A percentile compares a stretch with the other conserved stretches of the same genome.
These are phyloP conservation scores for Nicotiana obtusifolia DNA, from an alignment of 257 asterid species.

Conservation along the genomic window DNA sequence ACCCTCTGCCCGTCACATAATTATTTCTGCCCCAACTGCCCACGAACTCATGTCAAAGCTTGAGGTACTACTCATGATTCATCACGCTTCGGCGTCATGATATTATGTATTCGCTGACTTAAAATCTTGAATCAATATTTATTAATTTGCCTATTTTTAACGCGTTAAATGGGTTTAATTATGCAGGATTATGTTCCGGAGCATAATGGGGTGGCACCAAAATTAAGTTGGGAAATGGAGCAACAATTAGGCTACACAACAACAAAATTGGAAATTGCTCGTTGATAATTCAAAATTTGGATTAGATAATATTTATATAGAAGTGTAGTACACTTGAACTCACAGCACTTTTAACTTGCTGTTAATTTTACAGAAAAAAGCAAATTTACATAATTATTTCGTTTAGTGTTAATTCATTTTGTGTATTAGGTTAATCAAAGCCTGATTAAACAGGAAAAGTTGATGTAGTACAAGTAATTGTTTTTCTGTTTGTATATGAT, in stretches of 20 bases:
- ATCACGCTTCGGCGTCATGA: neutral
- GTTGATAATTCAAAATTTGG: constrained; percentile 32
- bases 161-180: neutral
- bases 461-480: constrained; percentile 4
- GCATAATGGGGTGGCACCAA: constrained; percentile 48
- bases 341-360: constrained; percentile 12
- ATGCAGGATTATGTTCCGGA: constrained; percentile 63
- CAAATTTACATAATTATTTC: neutral
- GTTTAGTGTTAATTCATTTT: neutral
- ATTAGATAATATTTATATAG: neutral
- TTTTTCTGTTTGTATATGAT: neutral
- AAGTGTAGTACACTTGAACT: neutral
- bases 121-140: neutral
- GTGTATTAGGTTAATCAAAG: constrained; percentile 1
- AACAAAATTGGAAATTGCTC: constrained; percentile 65
- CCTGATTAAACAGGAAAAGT: neutral
- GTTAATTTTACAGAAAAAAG: neutral
- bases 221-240: constrained; percentile 90
- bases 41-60: constrained; percentile 84
- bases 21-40: constrained; percentile 91
- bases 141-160: neutral
- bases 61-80: constrained; percentile 46
- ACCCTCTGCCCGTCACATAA: constrained; percentile 90
- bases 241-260: constrained; percentile 64
- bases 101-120: neutral